Evolutionary conservation across 768 basidiomycete species (phyloP).

Genomic region (Kwoniella dejecticola): DNA sequence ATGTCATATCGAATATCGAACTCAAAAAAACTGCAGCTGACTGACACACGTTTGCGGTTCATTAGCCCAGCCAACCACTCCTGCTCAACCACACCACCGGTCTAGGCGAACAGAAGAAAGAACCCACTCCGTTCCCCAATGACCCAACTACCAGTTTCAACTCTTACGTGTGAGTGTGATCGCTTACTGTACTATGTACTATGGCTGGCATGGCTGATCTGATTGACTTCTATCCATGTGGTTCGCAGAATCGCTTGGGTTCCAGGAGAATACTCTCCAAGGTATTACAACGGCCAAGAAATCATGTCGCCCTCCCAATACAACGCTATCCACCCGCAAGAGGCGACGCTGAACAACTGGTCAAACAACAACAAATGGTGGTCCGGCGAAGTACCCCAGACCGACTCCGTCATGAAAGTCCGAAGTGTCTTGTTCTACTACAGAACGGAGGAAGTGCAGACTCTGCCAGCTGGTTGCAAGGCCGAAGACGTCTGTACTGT

Average conservation of each 20-base stretch:
- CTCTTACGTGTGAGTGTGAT: constrained; percentile 13
- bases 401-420: constrained; percentile 14
- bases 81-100: too few species aligned
- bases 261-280: constrained; percentile 9
- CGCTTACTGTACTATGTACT: too few species aligned
- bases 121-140: constrained; percentile 9
- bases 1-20: too few species aligned
- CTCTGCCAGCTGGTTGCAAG: not conserved
- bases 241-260: constrained; percentile 27
- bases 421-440: constrained; percentile 22
- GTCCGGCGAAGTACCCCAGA: not conserved
- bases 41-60: not conserved
- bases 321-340: constrained; percentile 10
- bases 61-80: not conserved
- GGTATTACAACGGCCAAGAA: constrained; percentile 15
- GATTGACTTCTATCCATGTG: too few species aligned
- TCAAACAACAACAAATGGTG: constrained; percentile 8
- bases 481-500: constrained; percentile 8
- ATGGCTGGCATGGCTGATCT: not conserved
- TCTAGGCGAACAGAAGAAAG: too few species aligned
- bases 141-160: constrained; percentile 11
- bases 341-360: constrained; percentile 16
- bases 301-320: not conserved
- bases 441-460: constrained; percentile 9
- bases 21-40: too few species aligned